These are phyloP conservation scores for Zygoascus meyerae DNA, from an alignment of 1,139 yeast genomes.

Conservation along the genomic window DNA sequence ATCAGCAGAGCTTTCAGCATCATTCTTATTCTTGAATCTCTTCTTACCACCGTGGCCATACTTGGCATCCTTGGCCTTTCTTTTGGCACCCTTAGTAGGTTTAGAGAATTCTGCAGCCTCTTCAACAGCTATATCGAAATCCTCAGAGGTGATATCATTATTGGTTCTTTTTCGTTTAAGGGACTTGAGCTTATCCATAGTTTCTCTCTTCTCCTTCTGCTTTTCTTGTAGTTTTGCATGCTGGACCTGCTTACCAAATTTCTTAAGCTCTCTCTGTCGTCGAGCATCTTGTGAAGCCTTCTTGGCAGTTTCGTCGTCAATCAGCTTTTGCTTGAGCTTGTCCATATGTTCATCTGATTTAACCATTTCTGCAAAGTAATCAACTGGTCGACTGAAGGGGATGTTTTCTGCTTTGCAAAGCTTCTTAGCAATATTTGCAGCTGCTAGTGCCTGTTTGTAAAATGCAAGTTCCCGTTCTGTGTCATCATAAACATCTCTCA, in stretches of 20 bases:
- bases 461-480: slow-evolving; percentile 81
- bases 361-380: slow-evolving; percentile 97
- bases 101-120: slow-evolving; percentile 59
- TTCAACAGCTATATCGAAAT: slow-evolving; percentile 68
- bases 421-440: slow-evolving; percentile 68
- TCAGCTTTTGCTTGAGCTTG: slow-evolving; percentile 72
- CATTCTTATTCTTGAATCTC: slow-evolving; percentile 66
- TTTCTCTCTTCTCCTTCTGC: slow-evolving; percentile 88
- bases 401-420: slow-evolving; percentile 60
- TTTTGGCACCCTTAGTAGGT: slow-evolving; percentile 47
- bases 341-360: slow-evolving; percentile 99
- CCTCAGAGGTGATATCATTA: slow-evolving; percentile 56
- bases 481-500: slow-evolving; percentile 91
- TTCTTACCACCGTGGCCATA: slow-evolving; percentile 72
- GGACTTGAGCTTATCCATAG: slow-evolving; percentile 82
- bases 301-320: slow-evolving; percentile 83
- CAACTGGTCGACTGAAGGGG: slow-evolving; percentile 89
- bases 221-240: slow-evolving; percentile 89
- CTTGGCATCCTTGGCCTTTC: slow-evolving; percentile 63
- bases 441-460: slow-evolving; percentile 87
- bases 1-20: slow-evolving; percentile 68
- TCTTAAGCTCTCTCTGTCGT: slow-evolving; percentile 90
- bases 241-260: slow-evolving; percentile 97
- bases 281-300: slow-evolving; percentile 92
- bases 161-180: slow-evolving; percentile 82